Conservation (phyloP, 441 rosid species). For the Melastoma candidum region DNA sequence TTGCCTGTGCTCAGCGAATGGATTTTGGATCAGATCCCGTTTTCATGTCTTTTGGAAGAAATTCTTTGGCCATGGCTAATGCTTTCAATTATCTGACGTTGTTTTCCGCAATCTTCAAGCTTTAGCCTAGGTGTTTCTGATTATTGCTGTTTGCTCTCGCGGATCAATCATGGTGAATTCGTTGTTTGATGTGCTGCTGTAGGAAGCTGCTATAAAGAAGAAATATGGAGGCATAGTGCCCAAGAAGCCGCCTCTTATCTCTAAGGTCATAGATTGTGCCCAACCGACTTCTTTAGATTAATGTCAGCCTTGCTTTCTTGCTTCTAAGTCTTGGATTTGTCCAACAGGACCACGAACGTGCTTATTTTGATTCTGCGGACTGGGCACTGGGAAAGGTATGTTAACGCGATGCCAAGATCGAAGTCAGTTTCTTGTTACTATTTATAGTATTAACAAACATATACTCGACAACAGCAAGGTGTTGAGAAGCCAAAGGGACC, state of each 20-base stretch:
- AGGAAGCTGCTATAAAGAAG: constrained; percentile 75
- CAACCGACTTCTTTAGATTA: too few relatives aligned
- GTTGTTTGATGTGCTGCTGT: background rate
- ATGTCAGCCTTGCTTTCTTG: constrained; percentile 5
- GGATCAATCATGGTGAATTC: too few relatives aligned
- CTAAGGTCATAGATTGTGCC: constrained; percentile 29
- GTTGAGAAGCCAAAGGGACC: constrained; percentile 98
- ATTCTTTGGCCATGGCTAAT: too few relatives aligned
- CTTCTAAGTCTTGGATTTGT: constrained; percentile 14
- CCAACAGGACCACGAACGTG: constrained; percentile 90
- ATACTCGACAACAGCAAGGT: constrained; percentile 71
- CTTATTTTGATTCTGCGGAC: constrained; percentile 98
- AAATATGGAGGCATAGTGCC: constrained; percentile 94
- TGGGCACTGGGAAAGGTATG: constrained; percentile 99
- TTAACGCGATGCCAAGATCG: constrained; percentile 6
- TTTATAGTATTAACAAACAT: background rate
- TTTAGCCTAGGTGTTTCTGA: background rate
- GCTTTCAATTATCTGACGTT: too few relatives aligned
- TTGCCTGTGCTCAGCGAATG: too few relatives aligned
- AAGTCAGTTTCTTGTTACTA: constrained; percentile 5
- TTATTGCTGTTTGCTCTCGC: background rate
- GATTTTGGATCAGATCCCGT: too few relatives aligned
- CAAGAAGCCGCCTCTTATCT: constrained; percentile 96
- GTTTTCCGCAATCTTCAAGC: background rate
- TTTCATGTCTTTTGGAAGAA: too few relatives aligned